phyloP scores from a whole-genome alignment of 495 filamentous ascomycete genomes.

The Corynascus novoguineensis region DNA sequence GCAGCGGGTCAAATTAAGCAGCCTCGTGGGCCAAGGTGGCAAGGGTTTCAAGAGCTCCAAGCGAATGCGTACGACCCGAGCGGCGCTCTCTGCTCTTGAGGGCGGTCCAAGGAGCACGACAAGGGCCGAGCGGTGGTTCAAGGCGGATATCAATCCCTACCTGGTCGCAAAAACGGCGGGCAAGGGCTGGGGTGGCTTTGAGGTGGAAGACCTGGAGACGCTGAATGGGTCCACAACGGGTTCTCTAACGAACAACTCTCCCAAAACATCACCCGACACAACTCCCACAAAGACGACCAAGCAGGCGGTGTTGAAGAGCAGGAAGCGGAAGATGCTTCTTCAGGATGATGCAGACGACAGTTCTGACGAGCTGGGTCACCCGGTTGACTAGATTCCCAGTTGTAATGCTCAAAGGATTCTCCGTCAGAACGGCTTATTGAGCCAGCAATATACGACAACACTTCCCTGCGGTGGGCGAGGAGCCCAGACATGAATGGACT shows the following conservation, averaged over 20 bases:
- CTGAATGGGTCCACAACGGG: neutral
- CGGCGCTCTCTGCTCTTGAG: constrained; percentile 76
- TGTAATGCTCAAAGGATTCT: too few species aligned
- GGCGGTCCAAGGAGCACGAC: constrained; percentile 68
- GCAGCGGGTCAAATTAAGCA: constrained; percentile 58
- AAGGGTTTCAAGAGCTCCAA: constrained; percentile 49
- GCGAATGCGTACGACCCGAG: constrained; percentile 66
- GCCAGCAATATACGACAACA: neutral
- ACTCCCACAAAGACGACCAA: constrained; percentile 7
- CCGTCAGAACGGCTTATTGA: neutral
- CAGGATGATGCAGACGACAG: constrained; percentile 23
- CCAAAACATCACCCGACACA: neutral
- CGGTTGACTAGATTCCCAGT: neutral
- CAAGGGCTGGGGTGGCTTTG: constrained; percentile 54
- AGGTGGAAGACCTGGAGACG: constrained; percentile 17
- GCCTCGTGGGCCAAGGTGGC: constrained; percentile 51
- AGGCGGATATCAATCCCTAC: constrained; percentile 55
- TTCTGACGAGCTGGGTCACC: constrained; percentile 18
- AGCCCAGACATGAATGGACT: neutral
- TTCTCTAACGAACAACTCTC: constrained; percentile 1
- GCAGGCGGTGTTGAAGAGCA: constrained; percentile 4
- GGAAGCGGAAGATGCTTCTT: constrained; percentile 18
- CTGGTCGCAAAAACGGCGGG: constrained; percentile 63
- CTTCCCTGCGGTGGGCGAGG: neutral
- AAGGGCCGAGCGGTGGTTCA: constrained; percentile 74